phyloP scores from a whole-genome alignment of 208 protist species.

The Herpetomonas tarakana region DNA sequence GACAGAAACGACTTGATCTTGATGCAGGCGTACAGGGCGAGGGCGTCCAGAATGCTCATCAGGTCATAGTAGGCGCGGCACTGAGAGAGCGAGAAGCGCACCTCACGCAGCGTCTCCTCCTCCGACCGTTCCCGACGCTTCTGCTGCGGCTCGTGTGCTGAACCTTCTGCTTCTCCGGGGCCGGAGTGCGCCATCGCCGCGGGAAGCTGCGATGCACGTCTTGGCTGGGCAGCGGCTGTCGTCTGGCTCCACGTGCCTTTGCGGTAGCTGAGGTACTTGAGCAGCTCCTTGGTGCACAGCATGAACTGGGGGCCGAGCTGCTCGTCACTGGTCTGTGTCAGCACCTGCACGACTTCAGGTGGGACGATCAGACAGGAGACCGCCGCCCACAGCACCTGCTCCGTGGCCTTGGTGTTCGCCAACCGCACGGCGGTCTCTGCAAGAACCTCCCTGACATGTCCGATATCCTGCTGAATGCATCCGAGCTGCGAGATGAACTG shows the following conservation, averaged over 20 bases:
- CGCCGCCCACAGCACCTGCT: constrained; percentile 51
- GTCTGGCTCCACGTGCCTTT: constrained; percentile 32
- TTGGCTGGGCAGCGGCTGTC: not conserved
- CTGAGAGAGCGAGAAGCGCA: constrained; percentile 37
- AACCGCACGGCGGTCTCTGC: constrained; percentile 42
- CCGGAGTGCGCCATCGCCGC: not conserved
- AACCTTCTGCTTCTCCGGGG: no score
- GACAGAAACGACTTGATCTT: constrained; percentile 70
- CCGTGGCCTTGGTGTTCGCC: constrained; percentile 36
- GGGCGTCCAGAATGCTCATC: constrained; percentile 48
- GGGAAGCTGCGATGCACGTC: not conserved
- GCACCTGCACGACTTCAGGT: constrained; percentile 73
- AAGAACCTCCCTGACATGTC: constrained; percentile 63
- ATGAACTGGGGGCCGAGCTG: constrained; percentile 72
- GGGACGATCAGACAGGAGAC: constrained; percentile 64
- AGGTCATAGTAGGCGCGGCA: constrained; percentile 61
- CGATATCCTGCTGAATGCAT: constrained; percentile 67
- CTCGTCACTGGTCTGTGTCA: constrained; percentile 66
- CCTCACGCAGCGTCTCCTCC: constrained; percentile 14
- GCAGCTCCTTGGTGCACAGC: constrained; percentile 41
- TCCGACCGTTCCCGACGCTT: not conserved
- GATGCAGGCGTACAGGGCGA: constrained; percentile 75
- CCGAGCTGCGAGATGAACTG: constrained; percentile 64
- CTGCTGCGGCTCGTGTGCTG: no score
- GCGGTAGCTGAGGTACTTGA: constrained; percentile 61